These are phyloP conservation scores for Sphaerosporella brunnea DNA, from an alignment of 495 filamentous ascomycete species.

Conservation along the genomic window DNA sequence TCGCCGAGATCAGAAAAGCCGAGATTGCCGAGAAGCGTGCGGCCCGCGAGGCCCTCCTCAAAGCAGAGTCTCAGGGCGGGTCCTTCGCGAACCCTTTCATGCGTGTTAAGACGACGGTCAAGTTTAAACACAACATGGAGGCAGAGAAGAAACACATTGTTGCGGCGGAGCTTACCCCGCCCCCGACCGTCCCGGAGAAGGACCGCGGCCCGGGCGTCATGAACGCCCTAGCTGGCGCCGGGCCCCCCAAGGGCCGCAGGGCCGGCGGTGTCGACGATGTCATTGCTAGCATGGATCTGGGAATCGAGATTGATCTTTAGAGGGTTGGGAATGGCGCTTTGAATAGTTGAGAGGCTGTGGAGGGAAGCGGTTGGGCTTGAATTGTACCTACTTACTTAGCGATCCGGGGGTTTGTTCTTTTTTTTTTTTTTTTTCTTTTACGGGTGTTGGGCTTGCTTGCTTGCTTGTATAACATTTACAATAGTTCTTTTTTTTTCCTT, in stretches of 20 bases:
- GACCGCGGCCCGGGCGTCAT: constrained; percentile 4
- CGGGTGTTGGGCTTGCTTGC: no score
- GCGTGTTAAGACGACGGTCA: constrained; percentile 24
- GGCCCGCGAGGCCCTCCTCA: constrained; percentile 34
- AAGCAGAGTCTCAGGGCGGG: constrained; percentile 22
- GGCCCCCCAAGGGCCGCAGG: constrained; percentile 10
- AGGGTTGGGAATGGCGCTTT: no score
- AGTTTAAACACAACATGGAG: constrained; percentile 11
- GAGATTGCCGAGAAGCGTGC: constrained; percentile 59
- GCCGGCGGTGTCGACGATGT: constrained; percentile 50
- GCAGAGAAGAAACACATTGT: neutral
- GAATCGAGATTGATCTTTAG: constrained; percentile 48
- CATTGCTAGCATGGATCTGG: constrained; percentile 62
- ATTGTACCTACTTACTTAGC: no score
- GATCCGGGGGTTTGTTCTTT: no score
- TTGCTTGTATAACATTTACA: no score
- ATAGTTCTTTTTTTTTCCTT: no score
- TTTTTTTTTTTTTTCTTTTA: no score
- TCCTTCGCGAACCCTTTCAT: constrained; percentile 39
- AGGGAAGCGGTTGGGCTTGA: no score
- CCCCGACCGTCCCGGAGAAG: constrained; percentile 10
- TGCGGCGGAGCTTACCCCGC: neutral
- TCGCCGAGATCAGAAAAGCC: constrained; percentile 65
- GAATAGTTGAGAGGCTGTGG: no score
- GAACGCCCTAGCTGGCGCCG: constrained; percentile 10